Evolutionary conservation across 148 eudicot species (phyloP), one percentile per base, ranked within the genome.

Genomic region (Silene conica): DNA sequence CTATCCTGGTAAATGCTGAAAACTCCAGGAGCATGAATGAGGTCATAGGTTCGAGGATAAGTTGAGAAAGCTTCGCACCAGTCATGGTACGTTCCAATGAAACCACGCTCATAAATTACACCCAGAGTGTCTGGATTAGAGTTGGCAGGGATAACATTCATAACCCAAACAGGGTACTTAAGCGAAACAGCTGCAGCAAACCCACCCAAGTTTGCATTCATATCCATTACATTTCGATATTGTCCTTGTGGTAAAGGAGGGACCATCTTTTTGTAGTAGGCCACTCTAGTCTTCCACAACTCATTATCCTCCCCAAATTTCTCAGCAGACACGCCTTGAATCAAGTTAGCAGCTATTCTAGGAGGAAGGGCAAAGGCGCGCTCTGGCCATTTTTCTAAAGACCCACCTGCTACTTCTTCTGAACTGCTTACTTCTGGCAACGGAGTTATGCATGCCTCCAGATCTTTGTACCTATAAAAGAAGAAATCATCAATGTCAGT

Each of bases 61-160:
- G 98, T 87, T 21, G 97, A 91, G 65, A 93, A 89, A 11, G 96
- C 95, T 80, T 94, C 96, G 58, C 98, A 94, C 98, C 98, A 94
- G 38, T 94, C 98, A 57, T 88, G 91, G 79, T 94, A 91, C 9
- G 83, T 80, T 26, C 98, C 98, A 12, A 94, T 94, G 73, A 94
- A 83, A 20, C 98, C 98, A 8, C 98, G 86, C 77, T 94, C 96
- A 61, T 88, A 89, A 34, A 94, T 67, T 2, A 84, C 73, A 12
- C 98, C 98, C 16, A 95, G 77, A 52, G 99, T 95, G 74, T 92
- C 86, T 0, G 74, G 83, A 38, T 89, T 82, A 2, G 85, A 79
- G 19, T 79, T 77, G 3, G 86, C 85, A 16, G 96, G 99, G 22
- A 92, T 92, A 55, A 90, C 99, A 73, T 95, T 95, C 99, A 95